Percentiles rank a stretch among this genome's conserved stretches.
These are phyloP conservation scores for Glycine soja DNA, from an alignment of 306 rosid genomes.

Conservation along the genomic window DNA sequence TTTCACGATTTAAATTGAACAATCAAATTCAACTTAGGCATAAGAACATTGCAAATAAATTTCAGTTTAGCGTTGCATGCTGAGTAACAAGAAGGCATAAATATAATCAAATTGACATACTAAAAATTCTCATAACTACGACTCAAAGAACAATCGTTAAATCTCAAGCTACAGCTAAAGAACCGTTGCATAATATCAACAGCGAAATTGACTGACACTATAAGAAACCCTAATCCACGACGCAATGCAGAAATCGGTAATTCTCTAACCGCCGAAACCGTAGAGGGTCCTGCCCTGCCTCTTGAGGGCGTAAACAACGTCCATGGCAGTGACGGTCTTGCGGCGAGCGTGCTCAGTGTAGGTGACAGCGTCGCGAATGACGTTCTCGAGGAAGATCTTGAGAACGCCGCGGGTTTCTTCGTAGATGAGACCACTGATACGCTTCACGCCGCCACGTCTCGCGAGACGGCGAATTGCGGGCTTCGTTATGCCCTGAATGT, in stretches of 20 bases:
- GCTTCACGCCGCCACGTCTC: slow-evolving; percentile 64
- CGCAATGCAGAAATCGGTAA: neutral
- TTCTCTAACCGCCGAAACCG: slow-evolving; percentile 59
- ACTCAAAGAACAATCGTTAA: neutral
- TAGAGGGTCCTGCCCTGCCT: slow-evolving; percentile 72
- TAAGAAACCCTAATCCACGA: slow-evolving; percentile 8
- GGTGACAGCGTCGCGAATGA: slow-evolving; percentile 65
- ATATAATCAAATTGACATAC: too few species aligned
- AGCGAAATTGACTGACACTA: neutral
- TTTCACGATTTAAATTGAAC: too few species aligned
- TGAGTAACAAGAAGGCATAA: neutral
- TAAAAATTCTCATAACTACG: too few species aligned
- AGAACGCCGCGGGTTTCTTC: slow-evolving; percentile 70
- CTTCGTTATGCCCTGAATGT: slow-evolving; percentile 70
- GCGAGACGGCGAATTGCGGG: slow-evolving; percentile 70
- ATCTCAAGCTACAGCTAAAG: neutral
- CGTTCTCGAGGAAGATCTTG: slow-evolving; percentile 66
- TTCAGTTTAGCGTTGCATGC: neutral
- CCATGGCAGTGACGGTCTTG: slow-evolving; percentile 70
- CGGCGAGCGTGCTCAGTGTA: slow-evolving; percentile 74
- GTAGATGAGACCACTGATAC: slow-evolving; percentile 67
- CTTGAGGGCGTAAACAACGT: slow-evolving; percentile 67
- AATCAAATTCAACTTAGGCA: too few species aligned
- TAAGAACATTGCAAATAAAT: too few species aligned
- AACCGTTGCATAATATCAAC: slow-evolving; percentile 26